Evolutionary conservation across 108 stramenopile genomes (phyloP), one percentile per base, ranked within the genome.

Genomic region (Cyclotella baltica): DNA sequence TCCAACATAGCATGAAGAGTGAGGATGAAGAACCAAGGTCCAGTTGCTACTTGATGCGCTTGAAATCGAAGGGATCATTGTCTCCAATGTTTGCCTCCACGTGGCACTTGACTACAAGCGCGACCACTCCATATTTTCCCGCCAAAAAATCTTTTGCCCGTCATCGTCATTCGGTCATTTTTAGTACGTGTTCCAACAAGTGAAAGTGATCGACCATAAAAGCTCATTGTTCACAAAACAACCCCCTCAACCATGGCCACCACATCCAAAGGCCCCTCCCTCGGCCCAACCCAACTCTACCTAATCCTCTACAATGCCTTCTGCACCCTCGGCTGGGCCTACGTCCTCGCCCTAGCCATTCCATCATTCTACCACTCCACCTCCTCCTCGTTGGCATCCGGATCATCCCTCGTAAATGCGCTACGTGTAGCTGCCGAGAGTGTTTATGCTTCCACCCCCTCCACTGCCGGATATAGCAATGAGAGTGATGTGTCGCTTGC

Each of bases 251-350:
- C 47, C 47, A 48, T 48, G 47, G 47, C 6, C 4, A n/a, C 2
- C 47, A 1, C 47, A 16, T n/a, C 47, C 47, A 48, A 16, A 1
- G 47, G 47, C 19, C 47, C 47, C 19, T 48, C 47, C 6, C 47
- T 48, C 47, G 47, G 47, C 22, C 55, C 55, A 11, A 57, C 27
- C 9, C 55, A 57, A 57, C 2, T 81, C 30, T 98, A 98, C 71
- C 85, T 98, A 35, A 85, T 97, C 28, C 37, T 83, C 11, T 98
- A 98, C 90, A 98, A 98, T 71, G 56, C 85, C 31, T 57, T 81
- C 25, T 96, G 94, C 84, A 92, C 91, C 70, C 72, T 77, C 23
- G 97, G 97, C 13, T 98, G 98, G 98, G 85, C 87, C 37, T 77
- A 72, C 59, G 92, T 97, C 37, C 82, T 96, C 31, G 35, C 70